A percentile compares a stretch with the other conserved stretches of the same genome.
Conservation (phyloP, 164 flowering plant species). For the Warburgia ugandensis region DNA sequence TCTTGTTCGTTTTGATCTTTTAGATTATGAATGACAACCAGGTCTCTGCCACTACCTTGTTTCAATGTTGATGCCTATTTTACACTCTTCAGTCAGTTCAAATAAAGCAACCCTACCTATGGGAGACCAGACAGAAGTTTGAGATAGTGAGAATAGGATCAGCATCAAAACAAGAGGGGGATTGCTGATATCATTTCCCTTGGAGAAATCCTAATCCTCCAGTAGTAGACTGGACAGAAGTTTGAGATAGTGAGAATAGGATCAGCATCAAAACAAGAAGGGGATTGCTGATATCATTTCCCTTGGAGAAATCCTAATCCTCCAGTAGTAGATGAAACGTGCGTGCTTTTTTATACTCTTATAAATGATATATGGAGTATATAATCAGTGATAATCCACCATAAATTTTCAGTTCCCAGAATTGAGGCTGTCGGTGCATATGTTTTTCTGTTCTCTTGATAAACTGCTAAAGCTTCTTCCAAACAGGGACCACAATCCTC, state of each 20-base stretch:
- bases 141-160: too few species aligned
- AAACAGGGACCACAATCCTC: conserved; percentile 33
- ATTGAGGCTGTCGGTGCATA: background rate
- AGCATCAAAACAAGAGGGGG: too few species aligned
- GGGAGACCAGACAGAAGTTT: background rate
- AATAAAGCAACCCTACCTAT: background rate
- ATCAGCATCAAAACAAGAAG: too few species aligned
- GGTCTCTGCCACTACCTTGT: background rate
- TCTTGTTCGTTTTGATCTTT: background rate
- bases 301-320: too few species aligned
- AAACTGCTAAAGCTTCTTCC: background rate
- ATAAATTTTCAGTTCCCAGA: background rate
- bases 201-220: background rate
- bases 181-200: too few species aligned
- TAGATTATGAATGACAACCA: background rate
- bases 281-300: too few species aligned
- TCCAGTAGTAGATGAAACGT: background rate
- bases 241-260: too few species aligned
- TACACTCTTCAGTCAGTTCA: background rate
- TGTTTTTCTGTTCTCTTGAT: background rate
- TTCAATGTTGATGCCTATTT: background rate
- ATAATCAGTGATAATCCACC: too few species aligned
- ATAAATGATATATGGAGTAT: too few species aligned
- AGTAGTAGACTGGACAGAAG: background rate
- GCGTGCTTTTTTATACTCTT: background rate